Conservation (phyloP, 140 eudicot genomes). For the Ambrosia hybrid region DNA sequence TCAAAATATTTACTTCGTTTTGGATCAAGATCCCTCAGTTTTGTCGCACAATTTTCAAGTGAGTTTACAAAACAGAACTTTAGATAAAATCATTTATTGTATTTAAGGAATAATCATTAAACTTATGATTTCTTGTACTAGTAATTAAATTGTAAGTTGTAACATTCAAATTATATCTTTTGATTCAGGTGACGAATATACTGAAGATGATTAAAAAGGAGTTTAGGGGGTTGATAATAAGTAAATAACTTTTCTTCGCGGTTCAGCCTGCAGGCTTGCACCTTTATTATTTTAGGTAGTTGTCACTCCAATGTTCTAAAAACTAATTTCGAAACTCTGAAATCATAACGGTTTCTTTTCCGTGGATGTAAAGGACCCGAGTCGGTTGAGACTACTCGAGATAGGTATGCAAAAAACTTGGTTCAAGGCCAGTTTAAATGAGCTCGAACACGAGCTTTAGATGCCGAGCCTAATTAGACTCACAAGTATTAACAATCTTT, state of each 20-base stretch:
- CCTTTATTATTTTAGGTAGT: too few species aligned
- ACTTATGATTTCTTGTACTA: not conserved
- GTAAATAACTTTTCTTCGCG: not conserved
- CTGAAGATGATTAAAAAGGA: constrained; percentile 22
- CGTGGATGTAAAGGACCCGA: too few species aligned
- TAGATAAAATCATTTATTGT: not conserved
- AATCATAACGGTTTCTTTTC: too few species aligned
- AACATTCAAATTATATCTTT: not conserved
- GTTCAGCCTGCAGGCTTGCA: not conserved
- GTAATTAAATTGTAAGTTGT: not conserved
- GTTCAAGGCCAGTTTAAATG: too few species aligned
- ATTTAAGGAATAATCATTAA: not conserved
- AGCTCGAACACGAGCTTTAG: too few species aligned
- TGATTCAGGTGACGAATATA: constrained; percentile 30
- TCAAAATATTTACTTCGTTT: constrained; percentile 43
- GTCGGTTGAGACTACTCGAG: too few species aligned
- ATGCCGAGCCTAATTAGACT: too few species aligned
- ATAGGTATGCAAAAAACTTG: too few species aligned
- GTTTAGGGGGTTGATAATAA: not conserved
- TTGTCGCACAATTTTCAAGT: constrained; percentile 47
- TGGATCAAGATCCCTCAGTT: constrained; percentile 46
- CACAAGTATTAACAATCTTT: too few species aligned
- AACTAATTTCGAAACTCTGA: too few species aligned
- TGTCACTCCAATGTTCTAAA: too few species aligned
- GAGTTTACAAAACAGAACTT: constrained; percentile 7